Base-by-base conservation (phyloP, 331 rosid species). In the Rosa hybrid region DNA sequence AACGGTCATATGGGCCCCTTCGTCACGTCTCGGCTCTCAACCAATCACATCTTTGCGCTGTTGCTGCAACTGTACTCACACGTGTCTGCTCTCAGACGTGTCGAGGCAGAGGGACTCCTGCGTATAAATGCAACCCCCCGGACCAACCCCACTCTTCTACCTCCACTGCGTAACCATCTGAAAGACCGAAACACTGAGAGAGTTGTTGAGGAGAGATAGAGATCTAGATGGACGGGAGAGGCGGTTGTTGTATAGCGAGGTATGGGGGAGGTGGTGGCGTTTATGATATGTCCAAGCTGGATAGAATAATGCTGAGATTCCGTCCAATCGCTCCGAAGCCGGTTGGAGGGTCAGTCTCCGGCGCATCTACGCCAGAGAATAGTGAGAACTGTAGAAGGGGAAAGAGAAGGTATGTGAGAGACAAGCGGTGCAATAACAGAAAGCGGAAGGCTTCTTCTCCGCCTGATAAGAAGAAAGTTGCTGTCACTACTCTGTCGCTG, bases 261-360 rank as follows among this genome's bases (percentile, higher is more conserved):
- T 85, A 85, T 21, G 81, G 56, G 13, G 81, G 73, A 67, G 69
- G 79, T 4, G 77, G 72, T 3, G 76, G 67, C 68, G 85, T 48
- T 5, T 81, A 82, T 60, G 87, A 85, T 20, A 80, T 57, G 83
- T 82, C 90, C 1, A 80, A 80, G 53, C 76, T 80, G n/a, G 85
- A 86, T 67, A 86, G 75, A 45, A 95, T 95, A 86, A 95, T 95
- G 99, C 92, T 87, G 0, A 72, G 86, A 46, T 95, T 90, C 75
- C 87, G 98, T 3, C 99, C 99, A 1, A 95, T 95, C 45, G 98
- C 97, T 0, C 98, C 98, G 4, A 95, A 91, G 56, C 97, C 98
- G 0, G 86, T 74, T 68, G 87, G 88, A 13, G 74, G 68, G 16
- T 56, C 86, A 0, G 34, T 46, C 8, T 80, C 88, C 16, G 85